phyloP scores from a whole-genome alignment of 176 grass and related monocot genomes.

The Avena sativa region DNA sequence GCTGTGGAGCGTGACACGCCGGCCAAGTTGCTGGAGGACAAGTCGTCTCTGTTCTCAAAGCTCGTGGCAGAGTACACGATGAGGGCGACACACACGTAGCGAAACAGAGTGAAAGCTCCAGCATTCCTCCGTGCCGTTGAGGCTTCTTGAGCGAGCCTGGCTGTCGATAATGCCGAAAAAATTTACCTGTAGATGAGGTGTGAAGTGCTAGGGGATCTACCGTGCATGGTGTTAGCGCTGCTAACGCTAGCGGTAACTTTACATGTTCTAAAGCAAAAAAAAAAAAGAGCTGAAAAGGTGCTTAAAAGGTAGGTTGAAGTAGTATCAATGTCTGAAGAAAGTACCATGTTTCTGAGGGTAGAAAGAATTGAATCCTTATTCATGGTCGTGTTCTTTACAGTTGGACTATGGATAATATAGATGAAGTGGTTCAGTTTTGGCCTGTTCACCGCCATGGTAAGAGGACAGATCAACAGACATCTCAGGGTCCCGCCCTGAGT shows the following conservation, averaged over 20 bases:
- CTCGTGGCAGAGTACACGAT: slow-evolving; percentile 82
- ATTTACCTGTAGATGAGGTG: background rate
- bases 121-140: background rate
- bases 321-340: slow-evolving; percentile 23
- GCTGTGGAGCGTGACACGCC: slow-evolving; percentile 74
- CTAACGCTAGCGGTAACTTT: background rate
- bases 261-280: background rate
- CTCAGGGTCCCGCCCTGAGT: background rate
- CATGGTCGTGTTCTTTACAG: too few species aligned
- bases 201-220: background rate
- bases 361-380: background rate
- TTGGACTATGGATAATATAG: slow-evolving; percentile 8
- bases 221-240: background rate
- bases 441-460: too few species aligned
- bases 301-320: background rate
- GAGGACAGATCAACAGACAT: background rate
- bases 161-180: background rate
- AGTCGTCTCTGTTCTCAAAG: slow-evolving; percentile 77
- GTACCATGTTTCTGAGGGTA: background rate
- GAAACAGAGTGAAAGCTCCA: background rate
- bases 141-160: background rate
- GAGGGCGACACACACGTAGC: slow-evolving; percentile 58
- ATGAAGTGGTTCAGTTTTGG: background rate
- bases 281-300: background rate
- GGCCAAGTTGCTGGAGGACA: slow-evolving; percentile 64